Evolutionary conservation across 2,329 filamentous ascomycete genomes (phyloP), one percentile per base, ranked within the genome.

Genomic region (Camillea tinctor): DNA sequence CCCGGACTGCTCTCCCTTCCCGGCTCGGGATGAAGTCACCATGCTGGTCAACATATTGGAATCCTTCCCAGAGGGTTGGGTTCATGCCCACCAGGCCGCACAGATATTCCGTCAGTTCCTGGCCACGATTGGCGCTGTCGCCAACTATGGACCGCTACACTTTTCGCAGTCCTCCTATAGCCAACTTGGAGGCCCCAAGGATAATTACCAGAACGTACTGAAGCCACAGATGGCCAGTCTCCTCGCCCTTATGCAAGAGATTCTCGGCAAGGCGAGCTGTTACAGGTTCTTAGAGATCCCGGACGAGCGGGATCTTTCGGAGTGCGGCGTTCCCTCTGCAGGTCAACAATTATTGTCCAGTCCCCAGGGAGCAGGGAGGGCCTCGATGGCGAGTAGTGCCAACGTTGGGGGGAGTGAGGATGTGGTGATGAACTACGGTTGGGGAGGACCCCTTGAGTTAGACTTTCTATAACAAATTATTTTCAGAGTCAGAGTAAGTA

Each of bases 21-120:
- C 69, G 0, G 72, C 71, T 6, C 68, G 71, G 3, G 75, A 77
- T n/a, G 76, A 77, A 51, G 67, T 77, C 0, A 64, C 68, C 20
- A 63, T 74, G 8, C 60, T 77, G 3, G 68, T 74, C 30, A 67
- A 66, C 30, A 72, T 78, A 21, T 70, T 77, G 15, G 74, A 77
- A 49, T 74, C 75, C 8, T 78, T 78, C 59, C 71, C 76, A 0
- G 68, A 70, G 13, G 67, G 65, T 23, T 79, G 76, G 76, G 51
- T 60, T 3, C 64, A 68, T 3, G 75, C 76, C 1, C 73, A 71
- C 17, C 72, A 72, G n/a, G 74, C 72, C 8, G 73, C 73, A 4
- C 69, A 68, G 9, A 66, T 77, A 21, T 67, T 77, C 48, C 73
- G 64, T 48, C 73, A 69, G 68, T 75, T 72, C 57, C 60, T 71